Conservation (phyloP, 768 basidiomycete species). For the Naganishia onofrii region DNA sequence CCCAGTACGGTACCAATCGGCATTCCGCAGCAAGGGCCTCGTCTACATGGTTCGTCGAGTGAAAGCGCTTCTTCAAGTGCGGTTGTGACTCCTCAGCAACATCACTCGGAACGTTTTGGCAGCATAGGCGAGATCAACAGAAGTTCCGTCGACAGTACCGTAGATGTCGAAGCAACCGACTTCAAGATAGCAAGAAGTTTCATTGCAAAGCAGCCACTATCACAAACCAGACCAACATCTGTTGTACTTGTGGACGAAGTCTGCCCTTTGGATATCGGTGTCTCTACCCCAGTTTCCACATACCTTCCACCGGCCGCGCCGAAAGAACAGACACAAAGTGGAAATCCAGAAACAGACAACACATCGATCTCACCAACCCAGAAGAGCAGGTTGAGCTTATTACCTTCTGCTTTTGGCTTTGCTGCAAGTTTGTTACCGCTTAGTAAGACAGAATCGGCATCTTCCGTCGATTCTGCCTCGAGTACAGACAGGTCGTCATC, state of each 20-base stretch:
- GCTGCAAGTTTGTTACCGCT: constrained; percentile 16
- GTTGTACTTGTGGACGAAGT: neutral
- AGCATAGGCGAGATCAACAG: neutral
- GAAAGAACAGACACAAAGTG: neutral
- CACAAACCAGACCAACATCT: neutral
- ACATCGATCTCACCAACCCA: neutral
- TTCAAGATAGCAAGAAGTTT: neutral
- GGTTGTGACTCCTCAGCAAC: neutral
- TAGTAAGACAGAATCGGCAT: neutral
- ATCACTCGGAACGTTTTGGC: neutral
- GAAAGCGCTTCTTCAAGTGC: constrained; percentile 10
- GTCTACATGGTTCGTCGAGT: neutral
- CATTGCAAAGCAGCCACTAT: neutral
- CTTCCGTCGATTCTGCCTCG: neutral
- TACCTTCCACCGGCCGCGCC: neutral
- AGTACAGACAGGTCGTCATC: neutral
- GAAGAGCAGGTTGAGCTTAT: constrained; percentile 15
- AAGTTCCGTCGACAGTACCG: neutral
- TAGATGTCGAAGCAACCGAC: too few relatives aligned
- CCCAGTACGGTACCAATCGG: neutral
- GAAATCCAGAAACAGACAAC: neutral
- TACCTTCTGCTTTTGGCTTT: constrained; percentile 18
- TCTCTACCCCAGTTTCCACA: neutral
- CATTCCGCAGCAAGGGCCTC: neutral
- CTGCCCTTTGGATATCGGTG: neutral